Evolutionary conservation across 164 flowering plant genomes (phyloP).

Genomic region (Echeveria elegans): DNA sequence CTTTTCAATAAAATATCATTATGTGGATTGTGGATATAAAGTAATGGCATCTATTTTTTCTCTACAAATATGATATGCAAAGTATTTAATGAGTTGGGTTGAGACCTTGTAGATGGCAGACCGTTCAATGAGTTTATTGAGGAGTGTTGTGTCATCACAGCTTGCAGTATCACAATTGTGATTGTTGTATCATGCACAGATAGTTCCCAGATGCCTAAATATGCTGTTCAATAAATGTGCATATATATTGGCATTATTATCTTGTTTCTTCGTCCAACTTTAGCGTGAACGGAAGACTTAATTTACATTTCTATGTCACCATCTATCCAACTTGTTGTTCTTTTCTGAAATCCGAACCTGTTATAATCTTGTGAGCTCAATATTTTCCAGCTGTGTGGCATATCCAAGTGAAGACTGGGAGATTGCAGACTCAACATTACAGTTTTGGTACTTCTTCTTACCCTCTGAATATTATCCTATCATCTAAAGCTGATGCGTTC

Average conservation of each 20-base stretch:
- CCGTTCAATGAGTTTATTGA: background rate
- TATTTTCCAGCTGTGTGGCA: conserved; percentile 67
- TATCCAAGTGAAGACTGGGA: conserved; percentile 97
- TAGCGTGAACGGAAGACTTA: background rate
- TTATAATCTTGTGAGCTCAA: conserved; percentile 11
- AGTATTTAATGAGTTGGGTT: background rate
- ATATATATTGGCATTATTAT: background rate
- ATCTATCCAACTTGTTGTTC: background rate
- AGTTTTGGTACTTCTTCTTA: conserved; percentile 55
- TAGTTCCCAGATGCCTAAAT: background rate
- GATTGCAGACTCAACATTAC: conserved; percentile 91
- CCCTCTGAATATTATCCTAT: background rate
- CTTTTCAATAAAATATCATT: background rate
- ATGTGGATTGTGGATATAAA: background rate
- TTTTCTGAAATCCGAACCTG: background rate
- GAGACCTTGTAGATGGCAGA: background rate
- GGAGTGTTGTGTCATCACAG: background rate
- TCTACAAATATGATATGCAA: too few species aligned
- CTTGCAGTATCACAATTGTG: background rate
- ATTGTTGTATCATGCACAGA: background rate
- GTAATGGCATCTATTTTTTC: too few species aligned
- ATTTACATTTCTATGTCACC: background rate
- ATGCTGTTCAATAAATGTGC: background rate
- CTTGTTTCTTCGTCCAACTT: background rate
- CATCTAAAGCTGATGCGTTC: background rate